phyloP scores from a whole-genome alignment of 2,329 filamentous ascomycete genomes.

The Penicillium sp. region DNA sequence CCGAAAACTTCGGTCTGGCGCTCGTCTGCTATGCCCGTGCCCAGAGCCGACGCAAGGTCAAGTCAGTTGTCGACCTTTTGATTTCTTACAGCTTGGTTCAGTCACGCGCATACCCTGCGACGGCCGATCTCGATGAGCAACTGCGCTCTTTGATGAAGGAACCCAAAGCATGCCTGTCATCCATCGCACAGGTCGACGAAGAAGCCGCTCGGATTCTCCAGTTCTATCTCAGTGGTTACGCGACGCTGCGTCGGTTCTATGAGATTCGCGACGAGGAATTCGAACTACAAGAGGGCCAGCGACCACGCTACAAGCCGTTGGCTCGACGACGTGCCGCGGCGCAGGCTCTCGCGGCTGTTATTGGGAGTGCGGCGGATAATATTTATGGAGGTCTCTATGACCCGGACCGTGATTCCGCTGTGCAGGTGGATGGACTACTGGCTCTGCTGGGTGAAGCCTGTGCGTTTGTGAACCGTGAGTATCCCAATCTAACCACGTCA shows the following conservation, averaged over 20 bases:
- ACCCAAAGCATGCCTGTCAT: conserved; percentile 61
- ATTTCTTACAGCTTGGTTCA: conserved; percentile 81
- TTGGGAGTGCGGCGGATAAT: conserved; percentile 76
- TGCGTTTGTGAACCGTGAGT: conserved; percentile 59
- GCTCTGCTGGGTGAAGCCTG: conserved; percentile 75
- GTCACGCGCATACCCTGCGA: conserved; percentile 67
- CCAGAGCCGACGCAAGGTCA: conserved; percentile 67
- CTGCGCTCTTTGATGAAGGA: conserved; percentile 62
- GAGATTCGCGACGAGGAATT: conserved; percentile 68
- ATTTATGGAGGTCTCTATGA: conserved; percentile 88
- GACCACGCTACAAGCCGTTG: conserved; percentile 44
- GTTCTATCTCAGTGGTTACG: conserved; percentile 81
- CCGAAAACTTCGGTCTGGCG: conserved; percentile 72
- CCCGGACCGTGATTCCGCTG: conserved; percentile 66
- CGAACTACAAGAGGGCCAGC: conserved; percentile 30
- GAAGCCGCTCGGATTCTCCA: conserved; percentile 77
- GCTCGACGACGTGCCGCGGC: conserved; percentile 62
- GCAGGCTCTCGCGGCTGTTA: conserved; percentile 67
- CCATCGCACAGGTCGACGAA: conserved; percentile 63
- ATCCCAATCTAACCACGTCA: background rate
- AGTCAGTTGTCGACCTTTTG: conserved; percentile 74
- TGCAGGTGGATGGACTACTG: conserved; percentile 79
- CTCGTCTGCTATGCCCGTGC: conserved; percentile 86
- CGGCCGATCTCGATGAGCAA: conserved; percentile 62
- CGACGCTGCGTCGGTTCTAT: conserved; percentile 81